phyloP scores from a whole-genome alignment of 768 basidiomycete genomes.

The Ramaria rubella region DNA sequence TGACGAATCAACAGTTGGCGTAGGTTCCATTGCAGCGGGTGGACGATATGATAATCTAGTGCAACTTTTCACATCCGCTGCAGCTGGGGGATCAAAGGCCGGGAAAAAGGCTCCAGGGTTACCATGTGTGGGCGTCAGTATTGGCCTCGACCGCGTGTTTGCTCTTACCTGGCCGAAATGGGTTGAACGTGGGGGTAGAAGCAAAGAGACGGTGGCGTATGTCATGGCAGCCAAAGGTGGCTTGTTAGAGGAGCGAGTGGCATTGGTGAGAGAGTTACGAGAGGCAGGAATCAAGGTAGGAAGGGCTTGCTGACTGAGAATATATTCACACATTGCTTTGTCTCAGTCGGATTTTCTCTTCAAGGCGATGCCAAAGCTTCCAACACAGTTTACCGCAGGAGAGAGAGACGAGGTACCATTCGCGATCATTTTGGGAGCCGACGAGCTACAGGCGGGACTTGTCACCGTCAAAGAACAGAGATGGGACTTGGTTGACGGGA shows the following conservation, averaged over 20 bases:
- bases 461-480: conserved; percentile 90
- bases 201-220: conserved; percentile 90
- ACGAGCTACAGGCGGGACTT: conserved; percentile 76
- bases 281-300: conserved; percentile 82
- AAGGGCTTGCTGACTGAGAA: conserved; percentile 3
- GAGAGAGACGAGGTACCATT: conserved; percentile 92
- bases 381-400: conserved; percentile 80
- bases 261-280: conserved; percentile 71
- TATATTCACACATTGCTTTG: conserved; percentile 5
- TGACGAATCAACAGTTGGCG: conserved; percentile 89
- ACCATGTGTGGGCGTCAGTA: conserved; percentile 88
- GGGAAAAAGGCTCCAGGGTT: conserved; percentile 45
- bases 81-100: conserved; percentile 65
- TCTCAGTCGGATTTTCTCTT: conserved; percentile 83
- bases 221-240: conserved; percentile 91
- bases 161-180: conserved; percentile 85
- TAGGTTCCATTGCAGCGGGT: conserved; percentile 99
- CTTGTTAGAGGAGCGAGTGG: conserved; percentile 76
- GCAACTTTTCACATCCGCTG: conserved; percentile 80
- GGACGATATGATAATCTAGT: conserved; percentile 96
- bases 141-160: conserved; percentile 92
- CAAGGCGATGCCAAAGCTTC: conserved; percentile 86
- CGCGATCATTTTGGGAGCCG: conserved; percentile 83
- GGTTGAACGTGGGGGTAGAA: conserved; percentile 69
- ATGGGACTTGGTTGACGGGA: conserved; percentile 69